Evolutionary conservation across 75 land plant species (phyloP), one percentile per base, ranked within the genome.

Genomic region (Pseudotsuga menziesii): DNA sequence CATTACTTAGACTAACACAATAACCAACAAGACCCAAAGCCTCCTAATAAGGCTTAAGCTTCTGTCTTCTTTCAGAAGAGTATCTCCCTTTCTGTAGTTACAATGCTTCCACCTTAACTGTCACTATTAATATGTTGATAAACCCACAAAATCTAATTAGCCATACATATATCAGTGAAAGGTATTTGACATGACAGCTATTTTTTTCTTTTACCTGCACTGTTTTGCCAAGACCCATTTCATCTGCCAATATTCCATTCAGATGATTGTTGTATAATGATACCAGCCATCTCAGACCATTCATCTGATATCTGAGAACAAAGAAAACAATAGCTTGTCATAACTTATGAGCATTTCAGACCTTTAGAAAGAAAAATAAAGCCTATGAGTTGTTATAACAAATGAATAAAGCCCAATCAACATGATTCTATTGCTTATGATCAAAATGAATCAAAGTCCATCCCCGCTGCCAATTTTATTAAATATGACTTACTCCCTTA

Each of bases 171-270:
- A 9, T 69, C 19, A 41, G 13, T 9, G 12, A 11, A 11, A 48
- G 54, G 54, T 6, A 3, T n/a, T 69, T 44, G 25, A 41, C 25
- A n/a, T 19, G 54, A 69, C 72, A 69, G 13, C 48, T 69, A 5
- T 0, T 23, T 22, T 67, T 48, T 9, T 25, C 14, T 17, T 73
- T 5, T 84, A 95, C 98, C 95, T 97, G 99, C 44, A 97, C 99
- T 78, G 99, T 97, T 89, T 97, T 97, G 5, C 99, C 99, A 69
- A 97, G 93, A 56, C 99, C 99, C 99, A 97, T 97, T 89, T 97
- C 99, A 85, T 97, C 99, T 44, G 99, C 99, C 58, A 97, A 92
- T 54, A 97, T 97, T 13, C 99, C 99, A 89, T 97, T 97, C 82
- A 97, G 80, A 78, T 90, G 89, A 80, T 97, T 97, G 80, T 97